Percentiles rank a stretch among this genome's conserved stretches.
phyloP scores from a whole-genome alignment of 768 basidiomycete genomes.

The Megacollybia marginata region DNA sequence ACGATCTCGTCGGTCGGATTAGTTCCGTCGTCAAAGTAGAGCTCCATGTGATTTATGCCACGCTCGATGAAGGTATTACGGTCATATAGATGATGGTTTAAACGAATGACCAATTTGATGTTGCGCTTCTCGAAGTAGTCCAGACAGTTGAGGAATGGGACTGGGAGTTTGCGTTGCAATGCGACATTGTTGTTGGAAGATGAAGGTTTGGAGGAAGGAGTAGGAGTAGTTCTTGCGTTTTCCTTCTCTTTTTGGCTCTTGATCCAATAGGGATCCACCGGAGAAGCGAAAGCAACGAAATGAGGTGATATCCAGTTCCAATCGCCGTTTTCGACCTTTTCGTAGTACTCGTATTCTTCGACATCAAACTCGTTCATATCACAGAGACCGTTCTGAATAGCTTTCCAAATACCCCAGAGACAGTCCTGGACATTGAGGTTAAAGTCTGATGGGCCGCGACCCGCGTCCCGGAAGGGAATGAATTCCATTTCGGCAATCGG shows the following conservation, averaged over 20 bases:
- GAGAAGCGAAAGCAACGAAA: conserved; percentile 93
- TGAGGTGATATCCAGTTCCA: conserved; percentile 94
- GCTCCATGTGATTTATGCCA: conserved; percentile 83
- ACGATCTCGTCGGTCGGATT: conserved; percentile 97
- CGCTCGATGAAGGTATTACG: conserved; percentile 70
- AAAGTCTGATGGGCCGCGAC: conserved; percentile 87
- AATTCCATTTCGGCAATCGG: conserved; percentile 90
- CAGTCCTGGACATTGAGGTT: conserved; percentile 92
- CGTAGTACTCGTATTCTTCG: conserved; percentile 90
- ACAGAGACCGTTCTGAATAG: conserved; percentile 85
- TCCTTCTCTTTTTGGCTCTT: conserved; percentile 68
- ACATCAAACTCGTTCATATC: conserved; percentile 93
- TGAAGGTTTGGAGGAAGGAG: conserved; percentile 16
- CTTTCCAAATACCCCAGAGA: conserved; percentile 82
- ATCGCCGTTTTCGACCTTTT: conserved; percentile 92
- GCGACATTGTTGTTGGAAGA: conserved; percentile 40
- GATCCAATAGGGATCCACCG: conserved; percentile 74
- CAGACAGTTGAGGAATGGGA: conserved; percentile 83
- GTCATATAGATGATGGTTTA: conserved; percentile 93
- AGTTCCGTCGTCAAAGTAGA: conserved; percentile 97
- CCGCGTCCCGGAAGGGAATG: conserved; percentile 95
- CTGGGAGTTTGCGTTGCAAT: conserved; percentile 69
- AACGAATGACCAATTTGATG: conserved; percentile 85
- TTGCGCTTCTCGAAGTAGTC: conserved; percentile 86
- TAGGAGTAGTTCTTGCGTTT: conserved; percentile 18